These are phyloP conservation scores for Sporopachydermia cereana DNA, from an alignment of 1,139 yeast genomes.

Conservation along the genomic window DNA sequence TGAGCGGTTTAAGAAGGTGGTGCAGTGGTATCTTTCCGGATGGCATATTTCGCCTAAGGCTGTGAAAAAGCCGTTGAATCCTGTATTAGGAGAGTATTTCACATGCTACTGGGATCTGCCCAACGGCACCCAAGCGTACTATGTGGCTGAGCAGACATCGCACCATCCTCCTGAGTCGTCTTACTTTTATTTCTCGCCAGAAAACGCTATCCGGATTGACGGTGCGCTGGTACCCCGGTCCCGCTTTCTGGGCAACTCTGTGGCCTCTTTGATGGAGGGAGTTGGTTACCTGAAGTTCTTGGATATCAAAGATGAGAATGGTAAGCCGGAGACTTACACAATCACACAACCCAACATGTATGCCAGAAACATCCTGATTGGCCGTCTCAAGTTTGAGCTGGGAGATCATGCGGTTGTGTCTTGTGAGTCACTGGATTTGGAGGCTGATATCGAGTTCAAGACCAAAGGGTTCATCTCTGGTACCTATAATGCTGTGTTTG, in stretches of 20 bases:
- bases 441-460: constrained; percentile 85
- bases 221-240: constrained; percentile 85
- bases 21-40: constrained; percentile 84
- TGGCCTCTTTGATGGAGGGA: constrained; percentile 97
- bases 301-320: constrained; percentile 38
- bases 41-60: constrained; percentile 99
- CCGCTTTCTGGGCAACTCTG: constrained; percentile 83
- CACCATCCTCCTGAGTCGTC: constrained; percentile 99
- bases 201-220: constrained; percentile 69
- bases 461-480: constrained; percentile 93
- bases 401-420: constrained; percentile 81
- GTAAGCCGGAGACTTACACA: constrained; percentile 51
- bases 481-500: constrained; percentile 81
- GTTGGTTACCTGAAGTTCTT: constrained; percentile 60
- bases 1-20: constrained; percentile 58
- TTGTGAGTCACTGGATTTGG: constrained; percentile 46
- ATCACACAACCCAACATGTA: constrained; percentile 92
- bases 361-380: constrained; percentile 89
- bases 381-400: constrained; percentile 76
- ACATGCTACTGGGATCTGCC: constrained; percentile 88
- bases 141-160: constrained; percentile 86
- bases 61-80: constrained; percentile 91
- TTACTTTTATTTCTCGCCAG: constrained; percentile 80
- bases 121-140: constrained; percentile 59
- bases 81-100: constrained; percentile 84